Evolutionary conservation across 768 basidiomycete genomes (phyloP).

Genomic region (Tylopilus subfusipes): DNA sequence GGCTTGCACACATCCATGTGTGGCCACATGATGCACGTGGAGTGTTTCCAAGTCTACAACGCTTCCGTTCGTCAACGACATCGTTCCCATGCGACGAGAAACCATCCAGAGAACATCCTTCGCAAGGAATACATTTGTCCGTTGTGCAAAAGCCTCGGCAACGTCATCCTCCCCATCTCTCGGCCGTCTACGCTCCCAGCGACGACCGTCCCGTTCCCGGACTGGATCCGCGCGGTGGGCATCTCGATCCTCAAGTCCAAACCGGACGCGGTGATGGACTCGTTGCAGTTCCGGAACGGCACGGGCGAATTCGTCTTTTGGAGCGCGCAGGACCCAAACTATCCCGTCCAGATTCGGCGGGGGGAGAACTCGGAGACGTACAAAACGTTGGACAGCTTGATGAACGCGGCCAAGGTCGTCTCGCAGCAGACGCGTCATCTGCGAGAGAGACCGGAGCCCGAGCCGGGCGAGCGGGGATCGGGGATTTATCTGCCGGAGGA

Average conservation of each 20-base stretch:
- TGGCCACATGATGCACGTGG: constrained; percentile 95
- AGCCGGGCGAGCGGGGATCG: constrained; percentile 68
- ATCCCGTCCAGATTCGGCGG: constrained; percentile 51
- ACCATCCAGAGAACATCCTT: constrained; percentile 92
- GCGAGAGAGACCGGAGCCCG: constrained; percentile 71
- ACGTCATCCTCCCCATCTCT: constrained; percentile 84
- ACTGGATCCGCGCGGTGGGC: constrained; percentile 88
- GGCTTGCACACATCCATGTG: constrained; percentile 87
- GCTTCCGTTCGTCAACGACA: constrained; percentile 84
- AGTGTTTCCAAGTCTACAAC: constrained; percentile 90
- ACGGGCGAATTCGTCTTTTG: constrained; percentile 90
- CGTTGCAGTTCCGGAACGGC: constrained; percentile 71
- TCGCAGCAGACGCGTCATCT: constrained; percentile 85
- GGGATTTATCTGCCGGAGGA: constrained; percentile 93
- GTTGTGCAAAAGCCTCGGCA: constrained; percentile 93
- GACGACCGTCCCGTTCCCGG: constrained; percentile 65
- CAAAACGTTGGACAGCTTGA: constrained; percentile 86
- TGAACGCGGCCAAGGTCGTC: constrained; percentile 70
- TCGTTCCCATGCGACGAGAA: constrained; percentile 81
- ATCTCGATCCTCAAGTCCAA: constrained; percentile 85
- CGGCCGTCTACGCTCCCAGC: constrained; percentile 41
- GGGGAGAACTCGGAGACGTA: constrained; percentile 55
- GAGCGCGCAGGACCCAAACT: constrained; percentile 77
- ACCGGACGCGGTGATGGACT: constrained; percentile 68
- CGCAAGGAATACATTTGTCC: constrained; percentile 96